phyloP scores from a whole-genome alignment of 257 asterid species.

The Solanum paucissectum region DNA sequence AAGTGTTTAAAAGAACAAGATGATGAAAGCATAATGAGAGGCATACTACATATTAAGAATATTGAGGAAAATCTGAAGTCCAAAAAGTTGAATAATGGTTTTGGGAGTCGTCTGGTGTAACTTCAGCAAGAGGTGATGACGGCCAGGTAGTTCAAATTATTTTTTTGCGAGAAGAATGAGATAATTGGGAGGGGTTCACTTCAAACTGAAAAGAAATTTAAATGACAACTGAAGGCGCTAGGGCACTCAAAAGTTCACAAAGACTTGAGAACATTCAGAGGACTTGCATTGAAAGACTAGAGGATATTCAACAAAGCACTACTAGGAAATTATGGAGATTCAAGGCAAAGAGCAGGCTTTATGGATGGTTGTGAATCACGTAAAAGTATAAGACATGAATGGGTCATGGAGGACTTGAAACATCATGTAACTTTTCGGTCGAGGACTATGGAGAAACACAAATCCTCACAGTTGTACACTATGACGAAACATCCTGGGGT shows the following conservation, averaged over 20 bases:
- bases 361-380: neutral
- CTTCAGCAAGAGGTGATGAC: neutral
- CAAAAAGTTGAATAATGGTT: neutral
- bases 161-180: neutral
- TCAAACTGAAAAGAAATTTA: neutral
- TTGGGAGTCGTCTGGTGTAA: neutral
- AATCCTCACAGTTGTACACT: neutral
- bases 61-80: neutral
- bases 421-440: neutral
- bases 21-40: neutral
- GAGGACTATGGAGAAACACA: neutral
- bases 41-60: neutral
- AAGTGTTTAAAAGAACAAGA: neutral
- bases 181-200: neutral
- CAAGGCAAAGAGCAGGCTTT: neutral
- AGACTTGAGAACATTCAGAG: neutral
- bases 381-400: neutral
- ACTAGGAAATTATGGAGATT: neutral
- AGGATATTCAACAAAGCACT: neutral
- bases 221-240: neutral
- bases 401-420: neutral
- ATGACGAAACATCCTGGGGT: neutral
- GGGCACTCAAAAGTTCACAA: neutral
- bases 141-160: neutral
- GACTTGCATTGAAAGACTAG: neutral